Base-by-base conservation (phyloP, 1,284 basidiomycete species). In the Schizophyllum amplum region DNA sequence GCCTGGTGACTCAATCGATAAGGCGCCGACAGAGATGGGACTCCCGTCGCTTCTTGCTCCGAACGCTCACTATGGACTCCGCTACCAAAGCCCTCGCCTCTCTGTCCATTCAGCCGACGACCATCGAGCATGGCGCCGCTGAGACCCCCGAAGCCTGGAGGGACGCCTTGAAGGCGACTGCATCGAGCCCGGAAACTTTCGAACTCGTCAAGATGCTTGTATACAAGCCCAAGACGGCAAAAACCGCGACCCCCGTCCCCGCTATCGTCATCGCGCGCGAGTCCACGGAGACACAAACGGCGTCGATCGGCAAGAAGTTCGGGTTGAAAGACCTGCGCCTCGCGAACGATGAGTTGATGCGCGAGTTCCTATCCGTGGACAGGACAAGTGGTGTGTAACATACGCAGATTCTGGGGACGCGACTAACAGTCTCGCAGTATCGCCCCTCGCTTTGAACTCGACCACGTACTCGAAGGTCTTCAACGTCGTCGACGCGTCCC, bases 191-290 rank as follows among this genome's bases (percentile, higher is more conserved):
- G 1, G 68, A 72, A 54, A 72, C 75, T 5, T 90, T 87, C 67
- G 80, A 89, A 67, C 76, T 90, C 63, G 79, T 87, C 69, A 93
- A 94, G 72, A 90, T 86, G 33, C 82, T 94, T 63, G 87, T 93
- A 55, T 93, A 90, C 82, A 94, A 94, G 68, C 91, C 92, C 42
- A 93, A 93, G 72, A 93, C 93, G 1, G 89, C 94, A 52, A 97
- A 97, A 73, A 81, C 82, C 0, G 92, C 90, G 5, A 84, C 82
- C 24, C 85, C 92, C 1, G 81, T 92, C 56, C 94, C 94, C 5
- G 84, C 97, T 55, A 82, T 98, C 55, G 86, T 96, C 59, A 81
- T 98, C 67, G 91, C 92, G 6, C 79, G 84, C 65, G 92, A 96
- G 66, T 78, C 82, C 47, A 92, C 92, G 17, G 89, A 94, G 67